Evolutionary conservation across 1,284 basidiomycete genomes (phyloP).

Genomic region (Phenoliferia sp.): DNA sequence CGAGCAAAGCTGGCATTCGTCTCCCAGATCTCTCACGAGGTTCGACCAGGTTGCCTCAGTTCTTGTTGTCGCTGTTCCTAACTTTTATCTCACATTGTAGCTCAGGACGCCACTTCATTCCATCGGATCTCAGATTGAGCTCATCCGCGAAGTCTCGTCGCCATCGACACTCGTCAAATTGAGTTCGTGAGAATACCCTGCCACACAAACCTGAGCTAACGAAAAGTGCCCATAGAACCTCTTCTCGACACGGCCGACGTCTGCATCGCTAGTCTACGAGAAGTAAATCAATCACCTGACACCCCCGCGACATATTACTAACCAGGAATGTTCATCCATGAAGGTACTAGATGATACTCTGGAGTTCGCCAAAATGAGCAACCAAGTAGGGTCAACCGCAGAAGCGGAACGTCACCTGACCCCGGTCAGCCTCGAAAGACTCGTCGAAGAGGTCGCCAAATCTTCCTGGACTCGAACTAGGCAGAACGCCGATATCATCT

Average conservation of each 20-base stretch:
- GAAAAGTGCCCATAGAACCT: background rate
- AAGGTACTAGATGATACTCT: slow-evolving; percentile 13
- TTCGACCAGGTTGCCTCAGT: slow-evolving; percentile 18
- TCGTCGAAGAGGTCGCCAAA: slow-evolving; percentile 14
- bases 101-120: background rate
- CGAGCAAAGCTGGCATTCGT: slow-evolving; percentile 39
- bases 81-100: background rate
- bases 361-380: slow-evolving; percentile 18
- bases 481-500: slow-evolving; percentile 5
- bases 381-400: background rate
- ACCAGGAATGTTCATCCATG: too few species aligned
- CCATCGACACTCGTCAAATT: slow-evolving; percentile 5
- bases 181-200: background rate
- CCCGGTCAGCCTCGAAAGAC: slow-evolving; percentile 4
- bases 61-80: slow-evolving; percentile 29
- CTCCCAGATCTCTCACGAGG: slow-evolving; percentile 39
- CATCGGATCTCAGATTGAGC: slow-evolving; percentile 27
- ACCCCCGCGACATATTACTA: background rate
- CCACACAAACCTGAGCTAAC: background rate
- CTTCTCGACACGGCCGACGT: slow-evolving; percentile 18
- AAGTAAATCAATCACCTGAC: background rate
- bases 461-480: slow-evolving; percentile 8
- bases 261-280: slow-evolving; percentile 15
- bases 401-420: slow-evolving; percentile 7
- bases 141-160: slow-evolving; percentile 24